Base-by-base conservation (phyloP, 2,329 filamentous ascomycete species). In the Alternaria incomplexa region DNA sequence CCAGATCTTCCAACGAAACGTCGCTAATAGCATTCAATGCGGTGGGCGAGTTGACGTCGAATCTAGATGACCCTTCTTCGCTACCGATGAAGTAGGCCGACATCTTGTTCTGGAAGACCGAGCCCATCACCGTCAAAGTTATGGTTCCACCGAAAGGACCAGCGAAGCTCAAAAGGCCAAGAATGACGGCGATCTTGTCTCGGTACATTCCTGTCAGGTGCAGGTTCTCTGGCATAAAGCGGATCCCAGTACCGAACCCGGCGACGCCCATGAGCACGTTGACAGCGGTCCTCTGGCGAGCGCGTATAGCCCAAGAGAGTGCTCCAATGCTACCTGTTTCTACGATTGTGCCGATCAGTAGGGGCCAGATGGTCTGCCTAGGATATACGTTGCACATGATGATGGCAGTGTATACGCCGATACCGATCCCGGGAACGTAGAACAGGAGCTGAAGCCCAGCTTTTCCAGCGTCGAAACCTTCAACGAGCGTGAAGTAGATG, bases 101-200 rank as follows among this genome's bases (percentile, higher is more conserved):
- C 51, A 54, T 54, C 12, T 54, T 54, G 13, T 54, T 54, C 51
- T 54, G 51, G 51, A 54, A 54, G 26, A 54, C 51, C 13, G 51
- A 54, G 20, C 51, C 51, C 51, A 54, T 54, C 26, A 54, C 30
- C 30, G 30, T 54, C 51, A 54, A 54, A 32, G 51, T 32, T 54
- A 54, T 54, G 51, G 51, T 54, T 54, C 51, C 51, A 22, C 51
- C 51, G 3, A 54, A 40, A 13, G 51, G 51, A 28, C 51, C 30
- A 54, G 51, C 51, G 51, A 54, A 54, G 51, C 51, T 44, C 51
- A 54, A 22, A 54, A 54, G 51, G 30, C 51, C 20, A 6, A 54
- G 23, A 36, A 54, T 40, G n/a, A 54, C 51, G 13, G 51, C 51
- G 28, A 54, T 54, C 20, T 25, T 54, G 28, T 54, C 51, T 12